Base-by-base conservation (phyloP, 2,329 filamentous ascomycete genomes). In the Stachybotrys elegans region DNA sequence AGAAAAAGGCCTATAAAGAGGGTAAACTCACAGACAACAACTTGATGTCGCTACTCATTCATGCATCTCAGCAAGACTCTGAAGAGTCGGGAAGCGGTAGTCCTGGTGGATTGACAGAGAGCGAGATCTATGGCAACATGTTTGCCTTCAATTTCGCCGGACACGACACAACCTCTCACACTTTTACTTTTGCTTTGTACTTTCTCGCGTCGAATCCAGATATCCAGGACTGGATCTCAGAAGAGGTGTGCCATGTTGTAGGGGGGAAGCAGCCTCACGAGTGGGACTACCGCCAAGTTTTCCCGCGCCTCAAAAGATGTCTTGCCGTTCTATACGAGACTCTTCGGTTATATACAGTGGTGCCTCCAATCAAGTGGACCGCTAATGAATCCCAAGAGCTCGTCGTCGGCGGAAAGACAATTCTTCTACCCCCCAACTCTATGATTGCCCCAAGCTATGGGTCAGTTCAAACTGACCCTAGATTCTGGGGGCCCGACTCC, bases 61-160 rank as follows among this genome's bases (percentile, higher is more conserved):
- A n/a, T n/a, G n/a, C n/a, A n/a, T n/a, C 50, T 2, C 43, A 40
- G 17, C 51, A 44, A 43, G 49, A 51, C 32, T 47, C 44, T 1
- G 20, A 48, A n/a, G n/a, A n/a, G n/a, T n/a, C n/a, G n/a, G n/a
- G n/a, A n/a, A n/a, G n/a, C n/a, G n/a, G n/a, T n/a, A n/a, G n/a
- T n/a, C n/a, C n/a, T 9, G 48, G 51, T 5, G 48, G 51, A 14
- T 46, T 68, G 23, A 68, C 55, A 1, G 64, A 68, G 38, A 47
- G 48, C 1, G 73, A 78, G 45, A 68, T 78, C 6, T 69, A 70
- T 32, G 71, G 73, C 13, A 76, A 76, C 38, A 56, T 74, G 38
- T 73, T 72, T 42, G 57, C 69, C 2, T 65, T 75, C 48, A 74
- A 70, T 38, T 61, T 76, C 40, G 73, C 74, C 0, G 74, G 74